Conservation (phyloP, 1,139 yeast species). For the Diutina catenulata region DNA sequence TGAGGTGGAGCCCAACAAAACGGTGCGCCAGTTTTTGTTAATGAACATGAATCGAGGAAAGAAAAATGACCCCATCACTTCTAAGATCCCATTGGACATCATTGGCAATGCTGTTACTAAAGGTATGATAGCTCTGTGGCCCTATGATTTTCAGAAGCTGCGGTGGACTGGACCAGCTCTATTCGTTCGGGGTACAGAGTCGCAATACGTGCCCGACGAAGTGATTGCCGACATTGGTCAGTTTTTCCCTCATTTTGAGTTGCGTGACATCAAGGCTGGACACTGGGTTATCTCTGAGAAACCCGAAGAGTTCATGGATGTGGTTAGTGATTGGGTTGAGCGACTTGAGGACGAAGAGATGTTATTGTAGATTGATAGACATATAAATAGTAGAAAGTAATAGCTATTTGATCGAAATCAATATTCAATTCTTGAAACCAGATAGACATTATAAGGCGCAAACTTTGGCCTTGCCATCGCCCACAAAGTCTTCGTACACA, state of each 20-base stretch:
- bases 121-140: slow-evolving; percentile 69
- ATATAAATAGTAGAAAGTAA: neutral
- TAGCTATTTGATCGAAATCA: neutral
- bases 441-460: neutral
- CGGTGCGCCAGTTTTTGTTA: slow-evolving; percentile 69
- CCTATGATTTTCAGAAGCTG: slow-evolving; percentile 42
- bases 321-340: slow-evolving; percentile 46
- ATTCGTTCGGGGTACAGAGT: slow-evolving; percentile 69
- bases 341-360: slow-evolving; percentile 44
- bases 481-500: slow-evolving; percentile 45
- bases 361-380: too few species aligned
- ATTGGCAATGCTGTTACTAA: slow-evolving; percentile 51
- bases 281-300: slow-evolving; percentile 87
- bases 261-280: slow-evolving; percentile 69
- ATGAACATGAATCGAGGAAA: slow-evolving; percentile 49
- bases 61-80: slow-evolving; percentile 22
- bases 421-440: neutral
- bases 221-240: slow-evolving; percentile 61
- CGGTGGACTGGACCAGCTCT: slow-evolving; percentile 65
- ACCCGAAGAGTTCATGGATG: slow-evolving; percentile 55
- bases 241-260: slow-evolving; percentile 69
- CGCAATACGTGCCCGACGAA: slow-evolving; percentile 81
- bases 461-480: slow-evolving; percentile 2
- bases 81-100: slow-evolving; percentile 60
- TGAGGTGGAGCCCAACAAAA: slow-evolving; percentile 45